Evolutionary conservation across 73 alveolate genomes (phyloP), one percentile per base, ranked within the genome.

Genomic region (Paramecium biaurelia): DNA sequence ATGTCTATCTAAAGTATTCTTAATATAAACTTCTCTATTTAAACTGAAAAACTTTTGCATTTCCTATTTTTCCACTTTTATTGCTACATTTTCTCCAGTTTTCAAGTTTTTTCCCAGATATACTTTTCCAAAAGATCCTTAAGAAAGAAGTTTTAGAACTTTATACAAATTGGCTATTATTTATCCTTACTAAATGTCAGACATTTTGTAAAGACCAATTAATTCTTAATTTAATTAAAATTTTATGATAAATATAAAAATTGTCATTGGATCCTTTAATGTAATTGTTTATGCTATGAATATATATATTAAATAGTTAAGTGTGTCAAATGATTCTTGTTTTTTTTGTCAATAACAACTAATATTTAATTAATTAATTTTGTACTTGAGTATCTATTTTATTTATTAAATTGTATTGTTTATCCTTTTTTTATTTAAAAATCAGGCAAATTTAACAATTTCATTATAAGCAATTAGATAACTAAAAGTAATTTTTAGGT

Each of bases 41-140:
- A 79, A 47, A 12, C 56, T 24, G 23, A 20, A 24, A n/a, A 20
- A 38, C 5, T 20, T 24, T 41, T 26, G 6, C 90, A 79, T 79
- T 43, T 79, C 57, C 20, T 20, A 21, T 24, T 86, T 86, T 49
- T 90, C 94, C 7, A 90, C 74, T 76, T 90, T 90, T 30, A 90
- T 90, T 2, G 94, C 94, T 7, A 90, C 93, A 18, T 85, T 79
- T 9, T 24, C 42, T 28, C 79, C 24, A 15, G 85, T 43, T 70
- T 84, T 18, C 7, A 76, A 23, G 30, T 79, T 85, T 26, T 20
- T 90, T 14, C 94, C 94, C 26, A 37, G 21, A 18, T 53, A 90
- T 9, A 90, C 89, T 76, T 70, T 68, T 0, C 94, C 94, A 79
- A 90, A 90, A 3, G 92, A 90, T 12, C 94, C 94, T 38, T 79